Percentiles rank a stretch among this genome's conserved stretches.
These are phyloP conservation scores for Xylariaceae sp. DNA, from an alignment of 2,329 filamentous ascomycete species.

Conservation along the genomic window DNA sequence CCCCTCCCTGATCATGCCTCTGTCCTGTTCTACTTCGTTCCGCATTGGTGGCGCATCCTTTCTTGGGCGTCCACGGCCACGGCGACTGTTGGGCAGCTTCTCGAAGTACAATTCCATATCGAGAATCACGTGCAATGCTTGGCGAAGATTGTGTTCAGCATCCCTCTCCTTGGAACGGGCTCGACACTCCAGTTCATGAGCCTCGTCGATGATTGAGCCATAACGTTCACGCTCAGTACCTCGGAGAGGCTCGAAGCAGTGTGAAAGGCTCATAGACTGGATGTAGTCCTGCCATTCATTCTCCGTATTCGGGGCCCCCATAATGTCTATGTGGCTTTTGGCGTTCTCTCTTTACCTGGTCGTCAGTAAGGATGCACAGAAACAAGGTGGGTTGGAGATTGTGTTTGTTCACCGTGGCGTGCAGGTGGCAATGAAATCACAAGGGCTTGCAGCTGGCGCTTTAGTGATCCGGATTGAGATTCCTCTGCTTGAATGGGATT, in stretches of 20 bases:
- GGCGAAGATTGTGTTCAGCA: background rate
- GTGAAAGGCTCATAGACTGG: background rate
- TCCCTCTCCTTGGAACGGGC: background rate
- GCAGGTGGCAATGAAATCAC: too few species aligned
- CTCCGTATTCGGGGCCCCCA: background rate
- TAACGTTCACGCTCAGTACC: slow-evolving; percentile 13
- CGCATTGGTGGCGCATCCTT: background rate
- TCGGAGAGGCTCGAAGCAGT: slow-evolving; percentile 7
- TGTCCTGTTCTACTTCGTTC: background rate
- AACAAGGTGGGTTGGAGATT: background rate
- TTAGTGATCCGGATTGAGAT: too few species aligned
- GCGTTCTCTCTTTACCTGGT: background rate
- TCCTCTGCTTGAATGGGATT: too few species aligned
- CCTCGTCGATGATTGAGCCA: slow-evolving; percentile 2
- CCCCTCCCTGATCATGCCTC: background rate
- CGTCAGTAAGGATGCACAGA: background rate
- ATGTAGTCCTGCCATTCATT: slow-evolving; percentile 2
- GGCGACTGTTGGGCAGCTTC: background rate
- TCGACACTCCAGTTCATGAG: background rate
- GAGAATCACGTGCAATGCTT: background rate
- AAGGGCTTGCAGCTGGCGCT: too few species aligned
- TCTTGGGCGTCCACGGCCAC: background rate
- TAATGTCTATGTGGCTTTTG: background rate
- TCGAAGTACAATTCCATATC: background rate
- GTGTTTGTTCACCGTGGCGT: background rate